A percentile compares a stretch with the other conserved stretches of the same genome.
These are phyloP conservation scores for Lagenaria siceraria DNA, from an alignment of 306 rosid species.

Conservation along the genomic window DNA sequence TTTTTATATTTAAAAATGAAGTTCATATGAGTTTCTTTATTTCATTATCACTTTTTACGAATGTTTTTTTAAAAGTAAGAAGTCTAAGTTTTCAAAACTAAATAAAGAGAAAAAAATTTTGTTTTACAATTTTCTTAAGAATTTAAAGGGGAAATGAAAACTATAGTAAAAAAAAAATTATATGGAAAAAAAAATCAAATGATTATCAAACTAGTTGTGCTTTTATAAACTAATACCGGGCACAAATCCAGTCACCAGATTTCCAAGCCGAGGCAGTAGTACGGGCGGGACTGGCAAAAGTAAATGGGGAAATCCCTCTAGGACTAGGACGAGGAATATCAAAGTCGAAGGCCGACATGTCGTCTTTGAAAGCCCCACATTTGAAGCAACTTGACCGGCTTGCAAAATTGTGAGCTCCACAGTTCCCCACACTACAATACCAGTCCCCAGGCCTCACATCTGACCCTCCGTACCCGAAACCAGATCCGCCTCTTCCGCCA, in stretches of 20 bases:
- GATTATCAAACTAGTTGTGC: too few relatives aligned
- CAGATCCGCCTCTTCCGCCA: slow-evolving; percentile 51
- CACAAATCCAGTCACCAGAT: slow-evolving; percentile 97
- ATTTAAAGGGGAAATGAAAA: too few relatives aligned
- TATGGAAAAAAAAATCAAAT: too few relatives aligned
- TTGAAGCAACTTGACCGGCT: slow-evolving; percentile 97
- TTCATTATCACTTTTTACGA: too few relatives aligned
- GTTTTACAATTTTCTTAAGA: too few relatives aligned
- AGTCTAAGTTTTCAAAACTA: too few relatives aligned
- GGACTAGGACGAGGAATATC: slow-evolving; percentile 3
- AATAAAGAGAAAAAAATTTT: too few relatives aligned
- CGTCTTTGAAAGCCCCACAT: slow-evolving; percentile 90
- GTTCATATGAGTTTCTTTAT: too few relatives aligned
- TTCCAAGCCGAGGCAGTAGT: slow-evolving; percentile 63
- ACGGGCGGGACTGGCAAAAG: slow-evolving; percentile 22
- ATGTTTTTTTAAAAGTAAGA: too few relatives aligned
- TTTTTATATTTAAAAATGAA: too few relatives aligned
- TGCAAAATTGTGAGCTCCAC: slow-evolving; percentile 90
- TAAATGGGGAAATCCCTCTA: slow-evolving; percentile 7
- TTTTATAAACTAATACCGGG: too few relatives aligned
- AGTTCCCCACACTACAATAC: slow-evolving; percentile 64
- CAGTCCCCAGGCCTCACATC: slow-evolving; percentile 94
- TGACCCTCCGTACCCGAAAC: slow-evolving; percentile 52
- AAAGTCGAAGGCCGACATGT: slow-evolving; percentile 20
- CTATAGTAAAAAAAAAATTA: too few relatives aligned